A percentile compares a stretch with the other conserved stretches of the same genome.
Conservation (phyloP, 441 rosid genomes). For the Gossypium gossypioides region DNA sequence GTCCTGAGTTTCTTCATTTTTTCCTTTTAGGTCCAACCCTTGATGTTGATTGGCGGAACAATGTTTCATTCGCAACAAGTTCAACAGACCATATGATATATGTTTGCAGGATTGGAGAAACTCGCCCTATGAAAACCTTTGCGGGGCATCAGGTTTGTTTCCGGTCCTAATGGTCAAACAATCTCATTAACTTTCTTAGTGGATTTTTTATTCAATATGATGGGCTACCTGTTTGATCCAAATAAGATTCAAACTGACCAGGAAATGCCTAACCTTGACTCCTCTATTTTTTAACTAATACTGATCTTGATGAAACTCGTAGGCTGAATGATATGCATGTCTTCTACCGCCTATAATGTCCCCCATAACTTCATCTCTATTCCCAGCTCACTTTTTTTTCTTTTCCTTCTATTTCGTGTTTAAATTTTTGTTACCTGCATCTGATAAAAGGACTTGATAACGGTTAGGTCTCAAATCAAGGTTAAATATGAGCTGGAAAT, state of each 20-base stretch:
- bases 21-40: constrained; percentile 74
- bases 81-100: constrained; percentile 88
- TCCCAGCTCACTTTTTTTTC: neutral
- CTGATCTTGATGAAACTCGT: neutral
- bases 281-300: neutral
- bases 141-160: constrained; percentile 82
- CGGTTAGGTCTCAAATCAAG: neutral
- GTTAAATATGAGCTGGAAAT: neutral
- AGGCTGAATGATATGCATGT: neutral
- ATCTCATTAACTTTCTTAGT: constrained; percentile 1
- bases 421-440: neutral
- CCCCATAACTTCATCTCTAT: neutral
- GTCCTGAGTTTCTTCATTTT: neutral
- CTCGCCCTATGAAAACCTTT: constrained; percentile 60
- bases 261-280: neutral
- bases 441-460: neutral
- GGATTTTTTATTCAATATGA: neutral
- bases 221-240: neutral
- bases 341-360: neutral
- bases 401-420: neutral
- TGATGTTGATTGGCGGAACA: constrained; percentile 99
- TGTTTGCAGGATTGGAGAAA: constrained; percentile 90
- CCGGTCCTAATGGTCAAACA: constrained; percentile 12
- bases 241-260: neutral
- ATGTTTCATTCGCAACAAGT: constrained; percentile 90